Conservation (phyloP, 1,139 yeast genomes). For the Lodderomyces margitis region DNA sequence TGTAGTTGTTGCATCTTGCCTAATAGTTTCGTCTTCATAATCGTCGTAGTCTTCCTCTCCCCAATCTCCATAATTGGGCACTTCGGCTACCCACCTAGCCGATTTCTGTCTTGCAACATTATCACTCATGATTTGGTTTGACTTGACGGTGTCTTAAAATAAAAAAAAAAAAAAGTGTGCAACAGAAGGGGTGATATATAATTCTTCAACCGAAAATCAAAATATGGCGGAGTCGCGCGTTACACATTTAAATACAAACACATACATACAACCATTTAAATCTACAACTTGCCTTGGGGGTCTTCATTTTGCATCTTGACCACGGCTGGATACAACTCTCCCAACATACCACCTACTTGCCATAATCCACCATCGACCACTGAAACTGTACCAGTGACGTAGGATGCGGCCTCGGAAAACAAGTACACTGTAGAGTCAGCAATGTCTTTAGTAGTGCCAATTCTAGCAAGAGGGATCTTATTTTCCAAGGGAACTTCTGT, state of each 20-base stretch:
- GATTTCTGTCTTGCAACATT: conserved; percentile 56
- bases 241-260: not conserved
- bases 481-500: conserved; percentile 33
- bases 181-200: too few species aligned
- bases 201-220: not conserved
- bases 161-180: not conserved
- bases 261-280: not conserved
- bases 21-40: conserved; percentile 9
- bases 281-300: conserved; percentile 19
- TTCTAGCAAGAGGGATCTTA: conserved; percentile 71
- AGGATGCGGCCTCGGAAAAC: conserved; percentile 78
- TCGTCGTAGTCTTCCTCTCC: conserved; percentile 33
- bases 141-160: not conserved
- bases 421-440: conserved; percentile 86
- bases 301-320: conserved; percentile 27
- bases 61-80: conserved; percentile 63
- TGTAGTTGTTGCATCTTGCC: conserved; percentile 1
- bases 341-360: conserved; percentile 60
- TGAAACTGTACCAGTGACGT: conserved; percentile 71
- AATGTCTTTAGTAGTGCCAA: conserved; percentile 74
- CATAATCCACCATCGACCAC: conserved; percentile 92
- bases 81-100: conserved; percentile 58
- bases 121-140: conserved; percentile 29
- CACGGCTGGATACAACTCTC: conserved; percentile 35
- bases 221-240: not conserved